Evolutionary conservation across 495 filamentous ascomycete genomes (phyloP).

Genomic region (Pseudotulostoma volvatum): DNA sequence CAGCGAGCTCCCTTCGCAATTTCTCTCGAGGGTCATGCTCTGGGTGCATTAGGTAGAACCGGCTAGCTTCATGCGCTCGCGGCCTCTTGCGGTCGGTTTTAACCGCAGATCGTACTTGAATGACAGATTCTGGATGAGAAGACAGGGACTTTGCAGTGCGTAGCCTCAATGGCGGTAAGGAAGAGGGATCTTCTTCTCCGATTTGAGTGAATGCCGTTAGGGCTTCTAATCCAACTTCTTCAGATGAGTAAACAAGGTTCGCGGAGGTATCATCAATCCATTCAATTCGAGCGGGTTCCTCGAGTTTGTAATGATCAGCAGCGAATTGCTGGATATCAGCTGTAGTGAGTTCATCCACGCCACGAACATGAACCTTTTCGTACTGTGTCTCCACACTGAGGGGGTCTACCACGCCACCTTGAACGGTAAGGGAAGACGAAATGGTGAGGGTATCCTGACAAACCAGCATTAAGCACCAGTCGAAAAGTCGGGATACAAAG

Average conservation of each 20-base stretch:
- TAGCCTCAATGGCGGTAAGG: conserved; percentile 30
- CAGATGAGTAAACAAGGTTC: conserved; percentile 59
- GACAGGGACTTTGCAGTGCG: conserved; percentile 47
- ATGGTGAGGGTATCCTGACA: conserved; percentile 13
- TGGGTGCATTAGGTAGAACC: conserved; percentile 83
- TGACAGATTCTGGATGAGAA: conserved; percentile 46
- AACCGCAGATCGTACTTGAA: conserved; percentile 60
- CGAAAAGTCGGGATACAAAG: not conserved
- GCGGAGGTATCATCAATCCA: conserved; percentile 94
- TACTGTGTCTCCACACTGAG: conserved; percentile 19
- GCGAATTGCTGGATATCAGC: conserved; percentile 59
- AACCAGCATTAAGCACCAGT: not conserved
- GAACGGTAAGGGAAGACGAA: conserved; percentile 3
- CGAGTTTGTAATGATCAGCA: conserved; percentile 39
- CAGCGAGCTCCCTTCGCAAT: conserved; percentile 31
- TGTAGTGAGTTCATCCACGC: conserved; percentile 67
- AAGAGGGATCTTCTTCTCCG: conserved; percentile 19
- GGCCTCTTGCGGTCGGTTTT: conserved; percentile 61
- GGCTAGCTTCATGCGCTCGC: conserved; percentile 61
- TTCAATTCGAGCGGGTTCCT: conserved; percentile 47
- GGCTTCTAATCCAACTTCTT: conserved; percentile 54
- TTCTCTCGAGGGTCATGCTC: conserved; percentile 72
- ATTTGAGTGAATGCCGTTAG: conserved; percentile 44
- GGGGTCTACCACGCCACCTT: conserved; percentile 13
- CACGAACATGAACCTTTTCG: conserved; percentile 65